Base-by-base conservation (phyloP, 2,329 filamentous ascomycete species). In the Penicillium sp. region DNA sequence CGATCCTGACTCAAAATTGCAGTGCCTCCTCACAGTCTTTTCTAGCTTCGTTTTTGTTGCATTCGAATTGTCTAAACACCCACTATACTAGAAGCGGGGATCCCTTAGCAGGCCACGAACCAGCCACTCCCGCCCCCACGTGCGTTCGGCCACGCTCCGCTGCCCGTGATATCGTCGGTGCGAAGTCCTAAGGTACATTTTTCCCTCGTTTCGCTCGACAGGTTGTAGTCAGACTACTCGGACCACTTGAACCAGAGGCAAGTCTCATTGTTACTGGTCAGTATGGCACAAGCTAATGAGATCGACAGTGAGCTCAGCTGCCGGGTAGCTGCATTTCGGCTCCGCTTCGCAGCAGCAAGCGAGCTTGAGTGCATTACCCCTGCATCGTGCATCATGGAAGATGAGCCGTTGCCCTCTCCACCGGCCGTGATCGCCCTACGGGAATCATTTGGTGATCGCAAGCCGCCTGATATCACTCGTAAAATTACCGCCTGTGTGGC, bases 361-460 rank as follows among this genome's bases (percentile, higher is more conserved):
- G 28, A 10, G 54, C 24, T 30, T 6, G n/a, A 49, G 24, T 4
- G 42, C n/a, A 22, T 4, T 4, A 33, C 22, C 12, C n/a, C 42
- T 49, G 26, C n/a, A 12, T 47, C 12, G 38, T n/a, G 53, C 9
- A 30, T n/a, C 9, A 55, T 37, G n/a, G 63, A 65, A 53, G 60
- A 65, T 24, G 35, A 59, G 7, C 45, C 54, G 8, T 37, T 65
- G 8, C 24, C 53, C 28, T 58, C 63, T 19, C 62, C 62, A 42
- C 60, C 63, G 13, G 61, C 64, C 10, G 64, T 68, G 4, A 66
- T 65, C 54, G 69, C 68, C 10, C 55, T 78, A 35, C 70, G 75
- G 8, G 74, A 77, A 42, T 70, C 74, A 4, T 77, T 77, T 54
- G 76, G 75, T 8, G 75, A 77, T 58, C 67, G 70, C 10, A 76